Conservation (phyloP, 2,329 filamentous ascomycete genomes). For the Cladosporium cucumerinum region DNA sequence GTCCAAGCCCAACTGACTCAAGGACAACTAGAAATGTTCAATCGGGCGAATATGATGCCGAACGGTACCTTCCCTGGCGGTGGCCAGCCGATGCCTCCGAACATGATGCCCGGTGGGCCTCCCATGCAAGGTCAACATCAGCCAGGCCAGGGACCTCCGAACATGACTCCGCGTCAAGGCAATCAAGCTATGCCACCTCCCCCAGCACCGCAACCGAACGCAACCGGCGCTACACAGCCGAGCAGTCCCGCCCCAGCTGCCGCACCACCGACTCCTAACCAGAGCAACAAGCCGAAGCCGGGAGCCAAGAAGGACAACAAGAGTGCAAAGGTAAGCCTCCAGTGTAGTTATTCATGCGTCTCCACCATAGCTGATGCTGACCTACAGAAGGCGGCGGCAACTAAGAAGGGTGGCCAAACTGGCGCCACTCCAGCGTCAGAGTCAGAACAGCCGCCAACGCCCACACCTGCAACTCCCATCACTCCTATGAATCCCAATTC, state of each 20-base stretch:
- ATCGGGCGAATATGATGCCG: slow-evolving; percentile 26
- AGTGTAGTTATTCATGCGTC: slow-evolving; percentile 18
- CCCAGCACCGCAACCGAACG: slow-evolving; percentile 44
- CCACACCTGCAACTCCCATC: slow-evolving; percentile 48
- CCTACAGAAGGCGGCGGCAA: slow-evolving; percentile 34
- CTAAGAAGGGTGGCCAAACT: slow-evolving; percentile 29
- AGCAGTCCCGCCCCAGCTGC: slow-evolving; percentile 47
- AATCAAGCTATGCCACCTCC: slow-evolving; percentile 48
- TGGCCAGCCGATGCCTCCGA: slow-evolving; percentile 35
- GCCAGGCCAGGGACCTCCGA: slow-evolving; percentile 50
- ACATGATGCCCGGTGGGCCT: slow-evolving; percentile 39
- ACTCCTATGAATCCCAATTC: slow-evolving; percentile 43
- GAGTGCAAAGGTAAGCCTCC: slow-evolving; percentile 36
- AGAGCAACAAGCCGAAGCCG: slow-evolving; percentile 67
- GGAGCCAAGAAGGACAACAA: slow-evolving; percentile 71
- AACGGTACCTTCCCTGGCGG: slow-evolving; percentile 36
- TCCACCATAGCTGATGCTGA: slow-evolving; percentile 13
- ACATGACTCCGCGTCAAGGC: slow-evolving; percentile 70
- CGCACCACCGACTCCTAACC: slow-evolving; percentile 73
- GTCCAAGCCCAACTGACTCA: slow-evolving; percentile 45
- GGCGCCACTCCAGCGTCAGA: slow-evolving; percentile 42
- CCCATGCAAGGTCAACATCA: slow-evolving; percentile 40
- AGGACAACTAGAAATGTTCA: slow-evolving; percentile 46
- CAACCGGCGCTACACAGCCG: slow-evolving; percentile 42
- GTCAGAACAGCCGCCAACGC: slow-evolving; percentile 46